Conservation (phyloP, 2,329 filamentous ascomycete species). For the Ceratocystis diversiconidia region DNA sequence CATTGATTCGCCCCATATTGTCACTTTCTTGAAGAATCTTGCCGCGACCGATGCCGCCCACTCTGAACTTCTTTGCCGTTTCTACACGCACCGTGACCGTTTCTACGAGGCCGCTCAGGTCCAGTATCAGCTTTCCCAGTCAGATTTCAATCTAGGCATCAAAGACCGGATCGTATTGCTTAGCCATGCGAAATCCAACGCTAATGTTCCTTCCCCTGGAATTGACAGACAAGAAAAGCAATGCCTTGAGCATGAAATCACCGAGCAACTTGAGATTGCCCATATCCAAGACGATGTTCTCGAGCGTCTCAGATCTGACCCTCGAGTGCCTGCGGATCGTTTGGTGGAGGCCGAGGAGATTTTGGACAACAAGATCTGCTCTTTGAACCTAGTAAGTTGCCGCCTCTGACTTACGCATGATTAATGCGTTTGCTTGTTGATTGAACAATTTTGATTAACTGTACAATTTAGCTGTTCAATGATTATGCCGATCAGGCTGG, state of each 20-base stretch:
- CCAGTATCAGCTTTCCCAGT: constrained; percentile 69
- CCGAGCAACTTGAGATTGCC: constrained; percentile 76
- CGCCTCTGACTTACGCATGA: neutral
- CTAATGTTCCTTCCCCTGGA: constrained; percentile 65
- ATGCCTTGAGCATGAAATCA: constrained; percentile 68
- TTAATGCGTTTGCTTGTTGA: neutral
- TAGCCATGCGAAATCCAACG: constrained; percentile 81
- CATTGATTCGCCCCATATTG: constrained; percentile 71
- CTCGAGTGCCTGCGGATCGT: constrained; percentile 49
- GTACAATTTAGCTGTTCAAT: constrained; percentile 61
- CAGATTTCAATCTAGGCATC: constrained; percentile 64
- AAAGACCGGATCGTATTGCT: constrained; percentile 80
- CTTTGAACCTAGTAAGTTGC: constrained; percentile 56
- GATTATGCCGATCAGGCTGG: constrained; percentile 76
- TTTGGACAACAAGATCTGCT: constrained; percentile 65
- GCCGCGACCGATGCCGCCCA: constrained; percentile 58
- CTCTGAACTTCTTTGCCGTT: constrained; percentile 83
- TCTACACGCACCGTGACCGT: constrained; percentile 70
- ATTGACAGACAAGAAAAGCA: constrained; percentile 71
- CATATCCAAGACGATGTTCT: constrained; percentile 90
- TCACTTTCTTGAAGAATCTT: constrained; percentile 70
- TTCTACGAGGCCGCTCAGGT: constrained; percentile 82
- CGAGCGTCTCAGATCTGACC: constrained; percentile 59
- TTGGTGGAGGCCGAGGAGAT: constrained; percentile 49
- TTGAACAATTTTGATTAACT: constrained; percentile 17